phyloP scores from a whole-genome alignment of 352 stramenopile species.

The Plasmopara viticola region DNA sequence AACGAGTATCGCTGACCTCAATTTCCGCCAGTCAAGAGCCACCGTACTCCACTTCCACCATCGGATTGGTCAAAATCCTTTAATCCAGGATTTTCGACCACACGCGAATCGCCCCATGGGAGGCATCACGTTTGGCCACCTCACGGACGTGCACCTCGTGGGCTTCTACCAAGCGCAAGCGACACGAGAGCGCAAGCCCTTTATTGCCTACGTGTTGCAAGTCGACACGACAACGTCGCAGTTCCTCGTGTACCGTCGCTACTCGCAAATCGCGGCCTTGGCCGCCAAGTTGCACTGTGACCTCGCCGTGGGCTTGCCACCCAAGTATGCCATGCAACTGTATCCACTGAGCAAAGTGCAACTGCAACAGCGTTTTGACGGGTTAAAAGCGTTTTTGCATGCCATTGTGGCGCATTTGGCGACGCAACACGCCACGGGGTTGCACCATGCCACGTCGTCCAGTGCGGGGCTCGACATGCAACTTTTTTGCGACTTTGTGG shows the following conservation, averaged over 20 bases:
- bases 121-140: conserved; percentile 56
- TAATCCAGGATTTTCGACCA: too few relatives aligned
- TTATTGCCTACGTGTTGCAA: conserved; percentile 73
- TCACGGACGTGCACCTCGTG: conserved; percentile 68
- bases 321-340: conserved; percentile 76
- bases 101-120: conserved; percentile 5
- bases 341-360: conserved; percentile 61
- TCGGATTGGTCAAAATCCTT: too few relatives aligned
- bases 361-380: conserved; percentile 63
- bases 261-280: conserved; percentile 65
- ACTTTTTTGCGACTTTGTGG: conserved; percentile 75
- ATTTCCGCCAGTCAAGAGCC: too few relatives aligned
- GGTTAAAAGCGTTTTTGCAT: conserved; percentile 45
- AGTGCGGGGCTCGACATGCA: conserved; percentile 73
- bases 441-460: conserved; percentile 58
- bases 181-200: conserved; percentile 34
- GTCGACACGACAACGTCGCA: conserved; percentile 34
- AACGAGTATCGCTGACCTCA: too few relatives aligned
- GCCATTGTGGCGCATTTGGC: conserved; percentile 39
- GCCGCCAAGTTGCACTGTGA: conserved; percentile 64
- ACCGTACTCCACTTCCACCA: too few relatives aligned
- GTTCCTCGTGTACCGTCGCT: conserved; percentile 76
- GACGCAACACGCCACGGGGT: conserved; percentile 38
- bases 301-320: conserved; percentile 55
- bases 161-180: conserved; percentile 76